Base-by-base conservation (phyloP, 2,329 filamentous ascomycete genomes). In the Phyllosticta citrichinensis region DNA sequence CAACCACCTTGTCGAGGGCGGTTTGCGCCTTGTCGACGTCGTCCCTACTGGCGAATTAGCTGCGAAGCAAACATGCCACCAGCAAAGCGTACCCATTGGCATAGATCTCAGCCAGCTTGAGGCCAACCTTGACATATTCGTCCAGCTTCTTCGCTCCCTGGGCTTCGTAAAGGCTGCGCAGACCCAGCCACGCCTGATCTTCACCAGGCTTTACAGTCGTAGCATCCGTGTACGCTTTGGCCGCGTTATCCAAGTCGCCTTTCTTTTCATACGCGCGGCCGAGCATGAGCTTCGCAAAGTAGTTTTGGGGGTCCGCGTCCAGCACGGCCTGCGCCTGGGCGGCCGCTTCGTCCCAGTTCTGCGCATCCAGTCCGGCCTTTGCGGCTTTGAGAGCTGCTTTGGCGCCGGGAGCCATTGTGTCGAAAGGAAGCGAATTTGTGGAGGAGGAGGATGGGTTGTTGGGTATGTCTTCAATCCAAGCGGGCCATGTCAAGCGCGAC, bases 261-360 rank as follows among this genome's bases (percentile, higher is more conserved):
- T 87, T 82, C 71, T 91, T 94, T 73, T 96, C 91, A 54, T 87
- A 79, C 1, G 89, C 88, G 71, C 95, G 90, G 1, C 90, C 94
- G 19, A 96, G 79, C 70, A 97, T 95, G n/a, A 97, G 81, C 65
- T 89, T 90, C 83, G 85, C 91, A 73, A 93, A 90, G 74, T 96
- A 94, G 72, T 87, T 95, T 64, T 86, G 83, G 1, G 86, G 76
- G 64, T 97, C 91, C 65, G 83, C 82, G 58, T 86, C 79, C 55
- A 96, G 76, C 47, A 95, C 79, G 27, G 83, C 81, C 63, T 84
- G 80, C 4, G 89, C 86, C 70, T 91, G 85, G 30, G 82, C 77
- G 57, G 87, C 80, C 52, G 88, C 91, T 68, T 88, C 86, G 63
- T 88, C 87, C 77, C 87, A 96, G 69, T 94, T 87, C 68, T 89